Evolutionary conservation across 306 rosid species (phyloP).

Genomic region (Hippophae gyantsensis): DNA sequence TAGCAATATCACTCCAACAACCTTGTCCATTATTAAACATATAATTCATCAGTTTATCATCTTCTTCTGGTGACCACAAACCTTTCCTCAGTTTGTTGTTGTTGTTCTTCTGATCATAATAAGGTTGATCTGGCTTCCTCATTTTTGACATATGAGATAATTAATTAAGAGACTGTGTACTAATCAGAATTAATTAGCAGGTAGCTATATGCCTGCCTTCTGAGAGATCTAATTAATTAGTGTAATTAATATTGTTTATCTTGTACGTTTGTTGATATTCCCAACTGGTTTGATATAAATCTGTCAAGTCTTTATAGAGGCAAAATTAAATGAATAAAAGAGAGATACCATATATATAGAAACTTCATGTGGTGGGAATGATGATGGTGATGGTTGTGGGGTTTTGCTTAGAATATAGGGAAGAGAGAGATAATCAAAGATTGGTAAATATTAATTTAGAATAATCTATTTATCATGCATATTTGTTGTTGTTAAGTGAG

Average conservation of each 20-base stretch:
- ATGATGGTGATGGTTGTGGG: conserved; percentile 35
- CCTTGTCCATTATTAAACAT: conserved; percentile 83
- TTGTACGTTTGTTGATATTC: conserved; percentile 17
- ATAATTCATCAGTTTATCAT: conserved; percentile 66
- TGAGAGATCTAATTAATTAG: neutral
- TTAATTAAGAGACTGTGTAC: neutral
- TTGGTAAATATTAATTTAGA: too few species aligned
- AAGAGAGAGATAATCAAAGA: too few species aligned
- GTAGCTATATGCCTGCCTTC: neutral
- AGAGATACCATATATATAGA: conserved; percentile 16
- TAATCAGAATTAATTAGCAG: neutral
- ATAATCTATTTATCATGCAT: too few species aligned
- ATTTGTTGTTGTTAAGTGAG: too few species aligned
- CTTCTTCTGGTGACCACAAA: conserved; percentile 95
- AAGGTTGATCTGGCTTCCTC: conserved; percentile 64
- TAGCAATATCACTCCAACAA: conserved; percentile 88
- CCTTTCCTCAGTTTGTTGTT: conserved; percentile 64
- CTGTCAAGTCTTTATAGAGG: conserved; percentile 38
- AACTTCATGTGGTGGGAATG: conserved; percentile 70
- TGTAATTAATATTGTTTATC: neutral
- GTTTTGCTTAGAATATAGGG: too few species aligned
- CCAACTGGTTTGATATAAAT: conserved; percentile 44
- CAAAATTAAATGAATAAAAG: too few species aligned
- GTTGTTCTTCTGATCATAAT: conserved; percentile 8
- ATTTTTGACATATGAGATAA: conserved; percentile 13